These are phyloP conservation scores for Mercurialis annua DNA, from an alignment of 345 rosid species.

Conservation along the genomic window DNA sequence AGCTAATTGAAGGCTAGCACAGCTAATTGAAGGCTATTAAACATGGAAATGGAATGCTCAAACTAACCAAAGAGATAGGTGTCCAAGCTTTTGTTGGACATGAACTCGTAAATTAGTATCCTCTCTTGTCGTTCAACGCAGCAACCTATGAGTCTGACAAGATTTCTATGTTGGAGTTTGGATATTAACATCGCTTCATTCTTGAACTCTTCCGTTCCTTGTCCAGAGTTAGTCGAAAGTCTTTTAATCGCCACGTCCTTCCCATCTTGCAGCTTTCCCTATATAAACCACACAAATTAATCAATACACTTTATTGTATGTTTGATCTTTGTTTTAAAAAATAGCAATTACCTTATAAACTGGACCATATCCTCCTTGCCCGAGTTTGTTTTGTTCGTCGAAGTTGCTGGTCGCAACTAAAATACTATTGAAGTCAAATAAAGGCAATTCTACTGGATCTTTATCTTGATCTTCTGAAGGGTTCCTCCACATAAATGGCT, in stretches of 20 bases:
- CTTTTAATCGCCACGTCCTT: constrained; percentile 24
- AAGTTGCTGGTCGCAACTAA: constrained; percentile 18
- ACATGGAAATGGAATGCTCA: neutral
- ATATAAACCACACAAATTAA: neutral
- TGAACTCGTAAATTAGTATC: constrained; percentile 21
- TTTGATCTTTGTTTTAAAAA: too few species aligned
- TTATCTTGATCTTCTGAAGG: neutral
- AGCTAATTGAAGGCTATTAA: neutral
- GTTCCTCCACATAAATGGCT: neutral
- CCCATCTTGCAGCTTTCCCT: constrained; percentile 23
- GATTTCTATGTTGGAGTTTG: constrained; percentile 25
- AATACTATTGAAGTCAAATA: constrained; percentile 12
- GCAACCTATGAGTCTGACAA: constrained; percentile 21
- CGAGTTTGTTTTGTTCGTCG: constrained; percentile 14
- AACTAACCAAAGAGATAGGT: constrained; percentile 18
- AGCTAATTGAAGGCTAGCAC: too few species aligned
- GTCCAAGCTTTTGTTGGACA: constrained; percentile 28
- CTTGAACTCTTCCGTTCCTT: constrained; percentile 20
- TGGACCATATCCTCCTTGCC: constrained; percentile 29
- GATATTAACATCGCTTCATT: constrained; percentile 20
- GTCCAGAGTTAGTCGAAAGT: constrained; percentile 21
- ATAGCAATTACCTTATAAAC: constrained; percentile 19
- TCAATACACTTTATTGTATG: neutral
- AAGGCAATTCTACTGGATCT: constrained; percentile 4
- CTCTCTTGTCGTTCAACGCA: constrained; percentile 20